Conservation (phyloP, 345 rosid genomes). For the Ricinus communis region DNA sequence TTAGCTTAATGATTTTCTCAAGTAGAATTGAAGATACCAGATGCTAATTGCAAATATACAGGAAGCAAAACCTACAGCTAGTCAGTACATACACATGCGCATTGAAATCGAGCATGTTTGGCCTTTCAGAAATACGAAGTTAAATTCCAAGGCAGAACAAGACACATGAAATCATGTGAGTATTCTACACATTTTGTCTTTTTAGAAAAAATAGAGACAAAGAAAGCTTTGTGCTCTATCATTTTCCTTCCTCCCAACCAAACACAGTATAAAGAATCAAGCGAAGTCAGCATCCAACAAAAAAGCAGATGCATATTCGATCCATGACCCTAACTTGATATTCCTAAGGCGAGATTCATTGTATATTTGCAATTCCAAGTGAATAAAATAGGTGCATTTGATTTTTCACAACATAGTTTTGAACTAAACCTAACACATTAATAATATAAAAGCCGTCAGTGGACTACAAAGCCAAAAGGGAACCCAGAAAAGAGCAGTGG, state of each 20-base stretch:
- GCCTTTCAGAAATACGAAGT: neutral
- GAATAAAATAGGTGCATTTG: neutral
- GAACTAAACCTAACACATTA: neutral
- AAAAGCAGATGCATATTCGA: too few species aligned
- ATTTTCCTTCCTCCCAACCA: neutral
- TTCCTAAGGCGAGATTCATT: neutral
- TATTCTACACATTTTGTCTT: neutral
- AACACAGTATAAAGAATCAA: neutral
- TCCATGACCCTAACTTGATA: too few species aligned
- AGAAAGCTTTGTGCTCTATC: neutral
- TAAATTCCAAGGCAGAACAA: neutral
- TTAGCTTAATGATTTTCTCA: slow-evolving; percentile 23
- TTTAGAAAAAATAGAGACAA: too few species aligned
- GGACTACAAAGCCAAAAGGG: neutral
- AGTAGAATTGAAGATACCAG: slow-evolving; percentile 9
- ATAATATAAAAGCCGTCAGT: neutral
- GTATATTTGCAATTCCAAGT: neutral
- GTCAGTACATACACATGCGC: neutral
- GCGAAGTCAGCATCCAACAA: neutral
- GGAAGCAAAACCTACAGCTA: neutral
- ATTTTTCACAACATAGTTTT: neutral
- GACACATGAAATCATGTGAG: neutral
- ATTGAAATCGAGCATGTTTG: too few species aligned
- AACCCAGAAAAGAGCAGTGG: neutral
- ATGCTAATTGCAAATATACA: neutral